These are phyloP conservation scores for Umbelopsis isabellina DNA, from an alignment of 192 early-diverging fungal species.

Conservation along the genomic window DNA sequence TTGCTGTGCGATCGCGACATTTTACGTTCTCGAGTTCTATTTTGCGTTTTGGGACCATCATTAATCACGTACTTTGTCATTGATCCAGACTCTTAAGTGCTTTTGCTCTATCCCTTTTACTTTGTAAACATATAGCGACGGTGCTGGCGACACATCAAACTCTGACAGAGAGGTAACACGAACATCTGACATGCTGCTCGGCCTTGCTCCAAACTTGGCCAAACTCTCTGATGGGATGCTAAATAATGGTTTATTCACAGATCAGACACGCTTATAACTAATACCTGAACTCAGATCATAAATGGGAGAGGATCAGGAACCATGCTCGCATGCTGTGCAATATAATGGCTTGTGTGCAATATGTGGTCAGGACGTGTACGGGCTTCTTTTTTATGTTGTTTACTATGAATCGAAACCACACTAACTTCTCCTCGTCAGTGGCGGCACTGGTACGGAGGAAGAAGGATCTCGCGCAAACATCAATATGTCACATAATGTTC, in stretches of 20 bases:
- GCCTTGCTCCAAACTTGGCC: too few relatives aligned
- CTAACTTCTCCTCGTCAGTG: not conserved
- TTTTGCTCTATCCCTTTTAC: too few relatives aligned
- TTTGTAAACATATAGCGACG: too few relatives aligned
- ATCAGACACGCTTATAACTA: too few relatives aligned
- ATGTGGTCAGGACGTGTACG: constrained; percentile 58
- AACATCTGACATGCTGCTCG: too few relatives aligned
- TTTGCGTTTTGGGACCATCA: not conserved
- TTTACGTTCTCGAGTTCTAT: not conserved
- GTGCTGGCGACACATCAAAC: too few relatives aligned
- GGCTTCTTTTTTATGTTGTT: not conserved
- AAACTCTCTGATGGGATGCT: too few relatives aligned
- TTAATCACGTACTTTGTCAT: too few relatives aligned
- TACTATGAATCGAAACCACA: too few relatives aligned
- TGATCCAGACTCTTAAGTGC: too few relatives aligned
- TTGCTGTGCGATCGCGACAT: not conserved
- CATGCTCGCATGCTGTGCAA: constrained; percentile 77
- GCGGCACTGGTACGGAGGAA: constrained; percentile 29
- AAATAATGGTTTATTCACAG: too few relatives aligned
- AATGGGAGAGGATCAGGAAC: constrained; percentile 33
- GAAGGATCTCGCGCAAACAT: constrained; percentile 71
- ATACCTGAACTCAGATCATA: not conserved
- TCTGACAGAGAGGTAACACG: too few relatives aligned
- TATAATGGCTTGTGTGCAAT: constrained; percentile 79
- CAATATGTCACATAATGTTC: constrained; percentile 74